Base-by-base conservation (phyloP, 768 basidiomycete species). In the Auriscalpium orientale region DNA sequence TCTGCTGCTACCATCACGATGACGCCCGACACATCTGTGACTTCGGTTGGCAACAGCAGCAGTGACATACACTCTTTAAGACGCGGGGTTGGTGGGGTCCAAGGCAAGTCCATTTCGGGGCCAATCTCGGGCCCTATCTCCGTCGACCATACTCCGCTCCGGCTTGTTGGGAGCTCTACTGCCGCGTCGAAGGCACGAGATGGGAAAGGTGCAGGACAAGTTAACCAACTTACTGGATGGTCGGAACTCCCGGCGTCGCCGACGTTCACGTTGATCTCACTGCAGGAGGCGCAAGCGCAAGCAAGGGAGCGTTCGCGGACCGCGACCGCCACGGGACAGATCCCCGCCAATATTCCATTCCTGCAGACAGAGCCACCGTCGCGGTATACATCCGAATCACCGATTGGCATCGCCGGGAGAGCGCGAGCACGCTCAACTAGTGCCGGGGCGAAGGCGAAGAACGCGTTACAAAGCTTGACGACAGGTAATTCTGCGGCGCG, bases 201-300 rank as follows among this genome's bases (percentile, higher is more conserved):
- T 4, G 52, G 53, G 7, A 55, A 63, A 53, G 28, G 28, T 28
- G 28, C 28, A 28, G 28, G 28, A 28, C 28, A 28, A 28, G 28
- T 28, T 28, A 43, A 54, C 62, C 51, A 71, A 61, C 46, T 51
- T 46, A 64, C 72, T 28, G 79, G 76, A 11, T 83, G 82, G 80
- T 71, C 69, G 44, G 82, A 83, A 52, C 75, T 58, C 61, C 62
- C 54, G 56, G 64, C 69, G 8, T 70, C 79, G 12, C 76, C 82
- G 20, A 70, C 79, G 15, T 83, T 89, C 59, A 74, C 79, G 34
- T 77, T 91, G 40, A 90, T 91, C 50, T 80, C 87, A 5, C 74
- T 91, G 53, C 85, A 90, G 64, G 87, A 91, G 71, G 89, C 89
- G 3, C 81, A 88, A 62, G 87, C 83, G 12, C 81, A 71, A 55